Evolutionary conservation across 306 rosid genomes (phyloP), one percentile per base, ranked within the genome.

Genomic region (Cyamopsis tetragonoloba): DNA sequence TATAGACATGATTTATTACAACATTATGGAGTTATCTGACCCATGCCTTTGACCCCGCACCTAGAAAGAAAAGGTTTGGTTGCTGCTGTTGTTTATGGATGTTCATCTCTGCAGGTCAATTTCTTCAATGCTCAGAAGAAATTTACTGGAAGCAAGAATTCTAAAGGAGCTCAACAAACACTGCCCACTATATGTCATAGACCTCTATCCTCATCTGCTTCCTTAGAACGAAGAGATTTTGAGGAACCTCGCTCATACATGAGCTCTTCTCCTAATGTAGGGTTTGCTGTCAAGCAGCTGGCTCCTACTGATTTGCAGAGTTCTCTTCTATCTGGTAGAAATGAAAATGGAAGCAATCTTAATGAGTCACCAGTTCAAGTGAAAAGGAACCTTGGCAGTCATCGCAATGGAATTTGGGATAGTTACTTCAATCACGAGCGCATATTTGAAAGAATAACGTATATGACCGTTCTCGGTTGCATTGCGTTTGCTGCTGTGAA

Each of bases 251-350:
- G 67, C 66, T 62, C 95, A 48, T 77, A 70, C 71, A 53, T 75
- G 70, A 88, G 78, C 74, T 75, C 96, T 76, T 84, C 92, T 64
- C 80, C 81, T 53, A 77, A 77, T 81, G 61, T 85, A 49, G 97
- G 96, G 43, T 80, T 82, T 30, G 86, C 95, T 47, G 86, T 95
- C 54, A 88, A 89, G 85, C 92, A 87, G 83, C 85, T 93, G 74
- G 66, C 97, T 73, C 91, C 95, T 38, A 83, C 82, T 66, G 91
- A 85, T 77, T 59, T 83, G 72, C 91, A 79, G 66, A 88, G 79
- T 79, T 85, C 96, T 1, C 68, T 86, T 62, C 75, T 84, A 65
- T 70, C 85, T 28, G 90, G 80, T 17, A 90, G 81, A 78, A 82
- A 72, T 57, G 82, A 79, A 27, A 79, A 44, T 35, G 81, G 73